Evolutionary conservation across 164 flowering plant species (phyloP), one percentile per base, ranked within the genome.

Genomic region (Piper betle): DNA sequence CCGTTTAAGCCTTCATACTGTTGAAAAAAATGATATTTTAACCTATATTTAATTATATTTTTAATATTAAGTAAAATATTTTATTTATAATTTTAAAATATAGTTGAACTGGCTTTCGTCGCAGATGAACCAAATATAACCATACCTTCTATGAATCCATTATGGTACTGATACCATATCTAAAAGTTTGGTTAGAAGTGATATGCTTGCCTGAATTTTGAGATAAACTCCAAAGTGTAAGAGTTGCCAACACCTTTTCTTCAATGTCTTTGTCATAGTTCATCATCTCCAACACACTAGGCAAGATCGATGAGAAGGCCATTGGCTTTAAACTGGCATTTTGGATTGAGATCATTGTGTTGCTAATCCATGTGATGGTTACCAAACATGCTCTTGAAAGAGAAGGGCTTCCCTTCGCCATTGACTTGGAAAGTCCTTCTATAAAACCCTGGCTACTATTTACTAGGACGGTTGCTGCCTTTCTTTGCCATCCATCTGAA

Each of bases 341-440:
- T 39, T 55, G 64, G 37, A 75, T 58, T 12, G 69, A 66, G 9
- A 66, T 63, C 37, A 84, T 60, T 43, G 62, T 66, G 55, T 50
- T 66, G 76, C 76, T 79, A 72, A 84, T 72, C 94, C 88, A 87
- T 55, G 85, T 68, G 60, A 83, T 69, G 2, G 85, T 83, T 52
- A 77, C 74, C 3, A 84, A 73, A 78, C 86, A 73, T 38, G 86
- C 86, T 41, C 79, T 72, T 39, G 83, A 78, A 53, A 87, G 68
- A 46, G 70, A 64, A 52, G 86, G 86, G 16, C 73, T 68, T 53
- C 82, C 78, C 60, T 78, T 77, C 5, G 71, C 79, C 39, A 80
- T 75, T 43, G 78, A 72, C 38, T 70, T 73, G 9, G 82, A 66
- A 55, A 87, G 83, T 38, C 82, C 81, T 41, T 64, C 58, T 58